Percentiles rank a stretch among this genome's conserved stretches.
These are phyloP conservation scores for Diaporthe vaccinii DNA, from an alignment of 2,329 filamentous ascomycete species.

Conservation along the genomic window DNA sequence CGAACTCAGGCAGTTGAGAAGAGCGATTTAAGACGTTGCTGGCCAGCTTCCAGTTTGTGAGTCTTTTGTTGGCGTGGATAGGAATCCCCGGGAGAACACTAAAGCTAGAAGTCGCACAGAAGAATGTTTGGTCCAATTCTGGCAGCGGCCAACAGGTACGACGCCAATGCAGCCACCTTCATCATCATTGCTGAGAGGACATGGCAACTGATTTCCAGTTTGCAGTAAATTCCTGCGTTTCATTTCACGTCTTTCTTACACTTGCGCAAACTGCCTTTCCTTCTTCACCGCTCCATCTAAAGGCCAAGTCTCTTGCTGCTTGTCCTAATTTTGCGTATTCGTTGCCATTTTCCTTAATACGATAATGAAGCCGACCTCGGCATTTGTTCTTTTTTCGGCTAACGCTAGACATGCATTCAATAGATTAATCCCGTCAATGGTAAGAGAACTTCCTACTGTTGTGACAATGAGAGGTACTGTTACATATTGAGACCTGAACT, in stretches of 20 bases:
- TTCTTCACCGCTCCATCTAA: not conserved
- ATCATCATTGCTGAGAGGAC: not conserved
- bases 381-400: not conserved
- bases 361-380: not conserved
- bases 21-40: constrained; percentile 57
- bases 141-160: not conserved
- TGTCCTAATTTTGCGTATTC: not conserved
- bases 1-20: constrained; percentile 55
- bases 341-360: constrained; percentile 4
- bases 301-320: not conserved
- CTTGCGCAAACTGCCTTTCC: not conserved
- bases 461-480: not conserved
- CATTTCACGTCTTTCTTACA: not conserved
- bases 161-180: not conserved
- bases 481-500: not conserved
- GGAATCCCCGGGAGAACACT: constrained; percentile 66
- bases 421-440: not conserved
- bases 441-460: not conserved
- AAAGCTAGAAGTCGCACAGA: constrained; percentile 66
- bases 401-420: too few relatives aligned
- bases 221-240: not conserved
- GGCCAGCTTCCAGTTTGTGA: constrained; percentile 62
- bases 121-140: constrained; percentile 59
- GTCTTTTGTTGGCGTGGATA: constrained; percentile 65
- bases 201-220: not conserved